Evolutionary conservation across 139 green algal species (phyloP), one percentile per base, ranked within the genome.

Genomic region (Micractinium conductrix): DNA sequence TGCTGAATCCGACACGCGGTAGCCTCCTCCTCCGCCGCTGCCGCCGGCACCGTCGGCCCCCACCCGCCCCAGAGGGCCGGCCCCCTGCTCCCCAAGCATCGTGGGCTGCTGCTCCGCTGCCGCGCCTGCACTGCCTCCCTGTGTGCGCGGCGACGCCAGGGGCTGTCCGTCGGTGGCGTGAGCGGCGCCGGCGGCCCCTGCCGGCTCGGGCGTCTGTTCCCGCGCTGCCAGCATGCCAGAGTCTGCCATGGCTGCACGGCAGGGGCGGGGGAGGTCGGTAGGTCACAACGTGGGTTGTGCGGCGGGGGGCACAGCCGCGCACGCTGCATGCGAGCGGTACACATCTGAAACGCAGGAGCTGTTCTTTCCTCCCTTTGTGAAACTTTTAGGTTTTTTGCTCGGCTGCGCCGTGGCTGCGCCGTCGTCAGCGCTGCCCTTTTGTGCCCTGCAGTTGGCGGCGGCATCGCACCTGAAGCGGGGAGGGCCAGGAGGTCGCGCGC

Each of bases 401-500:
- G n/a, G n/a, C n/a, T n/a, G n/a, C n/a, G n/a, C n/a, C n/a, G n/a
- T n/a, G n/a, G n/a, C n/a, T n/a, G n/a, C n/a, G n/a, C n/a, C n/a
- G n/a, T n/a, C n/a, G n/a, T n/a, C n/a, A n/a, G n/a, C n/a, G n/a
- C n/a, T n/a, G n/a, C n/a, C n/a, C n/a, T n/a, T n/a, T n/a, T n/a
- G n/a, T n/a, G n/a, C n/a, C n/a, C n/a, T n/a, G n/a, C n/a, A n/a
- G n/a, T n/a, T n/a, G n/a, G n/a, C n/a, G n/a, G n/a, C n/a, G 12
- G n/a, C n/a, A 21, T 19, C 67, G 45, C 58, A 71, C 79, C 30
- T 33, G 79, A 63, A 10, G 70, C 65, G 0, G 79, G 63, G 45
- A 78, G 48, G 40, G 62, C 76, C 69, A 84, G 84, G 67, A 38
- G 63, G 50, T 86, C 81, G 9, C 82, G 53, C 2, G 80, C 80